These are phyloP conservation scores for Mycosphaerella arachidis DNA, from an alignment of 2,329 filamentous ascomycete genomes.

Conservation along the genomic window DNA sequence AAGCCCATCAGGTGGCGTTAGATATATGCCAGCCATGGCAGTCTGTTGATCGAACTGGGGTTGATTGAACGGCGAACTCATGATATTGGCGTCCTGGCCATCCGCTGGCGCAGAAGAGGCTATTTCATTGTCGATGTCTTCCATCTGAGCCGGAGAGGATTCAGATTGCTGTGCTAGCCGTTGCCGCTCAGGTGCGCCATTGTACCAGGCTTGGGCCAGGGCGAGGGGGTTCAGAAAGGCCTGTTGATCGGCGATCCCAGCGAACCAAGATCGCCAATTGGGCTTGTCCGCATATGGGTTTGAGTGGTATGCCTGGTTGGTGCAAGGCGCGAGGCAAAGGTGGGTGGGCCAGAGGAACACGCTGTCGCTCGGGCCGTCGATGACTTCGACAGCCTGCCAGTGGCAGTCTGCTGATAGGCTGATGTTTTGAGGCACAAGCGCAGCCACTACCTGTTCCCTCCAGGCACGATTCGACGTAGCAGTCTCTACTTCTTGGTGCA, in stretches of 20 bases:
- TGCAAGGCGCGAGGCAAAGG: conserved; percentile 18
- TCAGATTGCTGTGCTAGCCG: not conserved
- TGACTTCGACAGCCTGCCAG: conserved; percentile 13
- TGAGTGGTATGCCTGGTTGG: not conserved
- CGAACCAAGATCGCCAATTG: conserved; percentile 26
- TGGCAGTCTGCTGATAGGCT: conserved; percentile 8
- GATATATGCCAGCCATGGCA: conserved; percentile 57
- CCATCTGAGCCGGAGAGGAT: not conserved
- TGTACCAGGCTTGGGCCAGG: conserved; percentile 29
- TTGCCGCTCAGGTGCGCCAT: conserved; percentile 9
- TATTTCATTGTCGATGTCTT: not conserved
- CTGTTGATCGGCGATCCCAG: conserved; percentile 8
- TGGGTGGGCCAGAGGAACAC: conserved; percentile 23
- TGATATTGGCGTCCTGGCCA: not conserved
- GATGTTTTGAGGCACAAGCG: conserved; percentile 14
- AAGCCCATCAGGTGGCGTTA: conserved; percentile 63
- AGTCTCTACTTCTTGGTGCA: not conserved
- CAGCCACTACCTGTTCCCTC: conserved; percentile 8
- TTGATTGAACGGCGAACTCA: conserved; percentile 35
- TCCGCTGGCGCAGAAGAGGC: not conserved
- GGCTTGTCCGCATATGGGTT: not conserved
- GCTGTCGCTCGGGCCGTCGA: not conserved
- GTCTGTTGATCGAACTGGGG: conserved; percentile 37
- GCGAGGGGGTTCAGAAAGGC: conserved; percentile 32
- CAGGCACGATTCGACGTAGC: conserved; percentile 7